Conservation (phyloP, 2,329 filamentous ascomycete species). For the Penicillium polonicum region DNA sequence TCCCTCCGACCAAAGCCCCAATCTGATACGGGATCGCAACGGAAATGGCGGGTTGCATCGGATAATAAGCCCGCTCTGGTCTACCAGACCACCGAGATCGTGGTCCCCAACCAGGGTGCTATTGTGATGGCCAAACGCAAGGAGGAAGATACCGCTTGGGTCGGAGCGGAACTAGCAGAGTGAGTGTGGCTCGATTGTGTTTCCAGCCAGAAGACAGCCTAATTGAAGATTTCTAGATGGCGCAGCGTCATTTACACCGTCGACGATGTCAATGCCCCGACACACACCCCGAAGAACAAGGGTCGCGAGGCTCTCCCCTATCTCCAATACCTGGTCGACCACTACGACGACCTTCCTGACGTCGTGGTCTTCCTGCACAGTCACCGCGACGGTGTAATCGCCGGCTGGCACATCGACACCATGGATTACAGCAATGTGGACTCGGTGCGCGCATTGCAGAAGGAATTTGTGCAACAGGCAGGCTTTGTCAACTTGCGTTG, state of each 20-base stretch:
- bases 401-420: conserved; percentile 59
- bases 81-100: conserved; percentile 32
- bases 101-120: conserved; percentile 39
- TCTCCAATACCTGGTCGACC: conserved; percentile 48
- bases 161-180: conserved; percentile 44
- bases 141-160: conserved; percentile 49
- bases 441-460: conserved; percentile 50
- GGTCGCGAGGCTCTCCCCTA: conserved; percentile 48
- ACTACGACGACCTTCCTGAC: conserved; percentile 51
- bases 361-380: conserved; percentile 57
- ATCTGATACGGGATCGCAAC: conserved; percentile 8
- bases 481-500: conserved; percentile 63
- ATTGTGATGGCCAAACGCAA: conserved; percentile 47
- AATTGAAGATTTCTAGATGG: conserved; percentile 37
- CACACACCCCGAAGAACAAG: conserved; percentile 42
- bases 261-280: conserved; percentile 34
- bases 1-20: conserved; percentile 6
- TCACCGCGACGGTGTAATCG: conserved; percentile 48
- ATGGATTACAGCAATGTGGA: conserved; percentile 55
- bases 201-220: background rate
- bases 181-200: conserved; percentile 24
- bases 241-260: conserved; percentile 47
- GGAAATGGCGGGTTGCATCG: conserved; percentile 24
- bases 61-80: conserved; percentile 14
- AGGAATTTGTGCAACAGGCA: conserved; percentile 50